These are phyloP conservation scores for Pyrus communis DNA, from an alignment of 306 rosid species.

Conservation along the genomic window DNA sequence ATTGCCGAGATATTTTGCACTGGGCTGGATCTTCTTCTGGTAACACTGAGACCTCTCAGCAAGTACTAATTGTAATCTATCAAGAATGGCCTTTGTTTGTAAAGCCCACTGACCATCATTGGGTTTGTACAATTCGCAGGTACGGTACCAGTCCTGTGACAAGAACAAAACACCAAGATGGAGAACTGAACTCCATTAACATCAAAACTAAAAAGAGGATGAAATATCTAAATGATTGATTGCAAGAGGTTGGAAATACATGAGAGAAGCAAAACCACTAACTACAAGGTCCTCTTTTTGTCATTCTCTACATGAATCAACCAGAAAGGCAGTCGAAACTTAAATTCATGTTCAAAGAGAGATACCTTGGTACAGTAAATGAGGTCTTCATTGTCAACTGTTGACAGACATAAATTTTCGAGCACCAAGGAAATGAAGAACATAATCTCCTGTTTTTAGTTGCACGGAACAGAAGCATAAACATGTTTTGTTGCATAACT, in stretches of 20 bases:
- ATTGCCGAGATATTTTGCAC: slow-evolving; percentile 21
- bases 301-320: background rate
- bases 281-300: background rate
- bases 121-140: slow-evolving; percentile 14
- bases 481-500: background rate
- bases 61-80: slow-evolving; percentile 21
- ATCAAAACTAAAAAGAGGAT: background rate
- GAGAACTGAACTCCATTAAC: background rate
- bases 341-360: background rate
- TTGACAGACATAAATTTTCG: slow-evolving; percentile 21
- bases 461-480: background rate
- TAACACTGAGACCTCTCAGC: slow-evolving; percentile 25
- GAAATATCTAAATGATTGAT: background rate
- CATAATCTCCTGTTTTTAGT: slow-evolving; percentile 21
- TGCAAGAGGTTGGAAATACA: background rate
- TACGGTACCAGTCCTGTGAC: slow-evolving; percentile 27
- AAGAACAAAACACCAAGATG: background rate
- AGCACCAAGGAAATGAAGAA: slow-evolving; percentile 32
- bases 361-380: slow-evolving; percentile 34
- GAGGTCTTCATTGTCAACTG: slow-evolving; percentile 24
- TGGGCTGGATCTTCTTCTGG: slow-evolving; percentile 27
- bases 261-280: slow-evolving; percentile 2
- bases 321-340: background rate
- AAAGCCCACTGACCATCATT: slow-evolving; percentile 29
- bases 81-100: slow-evolving; percentile 27